Percentiles rank a stretch among this genome's conserved stretches.
Evolutionary conservation across 495 filamentous ascomycete species (phyloP).

Genomic region (Geoglossum glabrum): DNA sequence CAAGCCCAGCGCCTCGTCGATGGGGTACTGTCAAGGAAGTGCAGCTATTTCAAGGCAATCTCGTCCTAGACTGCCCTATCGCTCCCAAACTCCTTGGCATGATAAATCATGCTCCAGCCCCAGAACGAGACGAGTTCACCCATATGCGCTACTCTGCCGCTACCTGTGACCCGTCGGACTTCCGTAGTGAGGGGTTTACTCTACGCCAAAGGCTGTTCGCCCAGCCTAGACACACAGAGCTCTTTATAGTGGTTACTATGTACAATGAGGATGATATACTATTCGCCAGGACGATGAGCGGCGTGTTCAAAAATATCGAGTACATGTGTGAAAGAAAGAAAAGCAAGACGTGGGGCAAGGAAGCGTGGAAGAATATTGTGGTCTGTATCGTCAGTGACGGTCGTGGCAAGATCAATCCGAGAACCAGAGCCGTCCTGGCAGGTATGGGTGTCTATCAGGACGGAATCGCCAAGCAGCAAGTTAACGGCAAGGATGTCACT

Average conservation of each 20-base stretch:
- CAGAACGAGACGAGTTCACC: conserved; percentile 89
- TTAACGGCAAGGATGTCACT: conserved; percentile 92
- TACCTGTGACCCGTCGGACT: conserved; percentile 83
- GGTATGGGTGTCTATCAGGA: conserved; percentile 95
- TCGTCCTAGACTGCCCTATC: conserved; percentile 93
- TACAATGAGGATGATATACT: conserved; percentile 97
- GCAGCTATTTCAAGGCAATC: conserved; percentile 85
- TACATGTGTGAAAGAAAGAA: conserved; percentile 81
- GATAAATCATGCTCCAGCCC: conserved; percentile 57
- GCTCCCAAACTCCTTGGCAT: conserved; percentile 72
- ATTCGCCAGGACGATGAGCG: conserved; percentile 89
- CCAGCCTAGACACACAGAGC: conserved; percentile 80
- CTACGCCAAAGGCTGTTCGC: conserved; percentile 86
- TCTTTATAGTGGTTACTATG: conserved; percentile 98
- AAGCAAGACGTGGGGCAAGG: conserved; percentile 95
- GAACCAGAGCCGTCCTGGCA: conserved; percentile 75
- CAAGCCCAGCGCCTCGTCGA: conserved; percentile 48
- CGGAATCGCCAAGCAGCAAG: conserved; percentile 95
- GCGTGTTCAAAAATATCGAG: conserved; percentile 96
- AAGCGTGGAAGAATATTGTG: conserved; percentile 99
- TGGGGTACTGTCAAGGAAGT: conserved; percentile 99
- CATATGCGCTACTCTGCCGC: conserved; percentile 97
- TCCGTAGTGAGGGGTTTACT: conserved; percentile 75
- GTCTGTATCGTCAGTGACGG: conserved; percentile 97
- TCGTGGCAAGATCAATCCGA: conserved; percentile 90